Evolutionary conservation across 495 filamentous ascomycete species (phyloP).

Genomic region (Penicillium parvum): DNA sequence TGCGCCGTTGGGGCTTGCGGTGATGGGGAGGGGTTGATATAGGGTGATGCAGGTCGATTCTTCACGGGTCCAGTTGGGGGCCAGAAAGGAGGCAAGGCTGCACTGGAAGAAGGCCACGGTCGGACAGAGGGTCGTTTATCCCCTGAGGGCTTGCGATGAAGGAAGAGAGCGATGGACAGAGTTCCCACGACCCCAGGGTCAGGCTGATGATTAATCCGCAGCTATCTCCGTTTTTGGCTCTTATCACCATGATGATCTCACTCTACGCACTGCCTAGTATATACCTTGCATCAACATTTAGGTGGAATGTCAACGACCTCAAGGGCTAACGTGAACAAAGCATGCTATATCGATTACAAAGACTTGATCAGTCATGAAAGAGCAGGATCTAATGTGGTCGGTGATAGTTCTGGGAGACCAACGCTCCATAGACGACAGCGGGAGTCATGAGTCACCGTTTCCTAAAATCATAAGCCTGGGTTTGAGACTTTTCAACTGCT

Average conservation of each 20-base stretch:
- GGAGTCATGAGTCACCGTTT: no score
- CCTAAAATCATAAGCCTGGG: no score
- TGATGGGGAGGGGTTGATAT: neutral
- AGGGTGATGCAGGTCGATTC: no score
- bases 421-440: no score
- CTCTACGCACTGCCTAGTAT: neutral
- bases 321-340: no score
- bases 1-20: neutral
- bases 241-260: conserved; percentile 21
- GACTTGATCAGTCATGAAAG: no score
- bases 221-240: conserved; percentile 16
- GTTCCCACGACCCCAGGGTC: neutral
- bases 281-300: no score
- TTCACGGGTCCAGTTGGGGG: neutral
- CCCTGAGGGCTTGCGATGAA: neutral
- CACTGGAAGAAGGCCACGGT: neutral
- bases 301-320: no score
- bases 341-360: no score
- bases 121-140: neutral
- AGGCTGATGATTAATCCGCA: conserved; percentile 14
- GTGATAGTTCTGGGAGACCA: no score
- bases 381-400: no score
- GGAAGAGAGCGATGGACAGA: neutral
- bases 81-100: neutral
- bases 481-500: no score